phyloP scores from a whole-genome alignment of 495 filamentous ascomycete species.

The Neurospora pannonica region DNA sequence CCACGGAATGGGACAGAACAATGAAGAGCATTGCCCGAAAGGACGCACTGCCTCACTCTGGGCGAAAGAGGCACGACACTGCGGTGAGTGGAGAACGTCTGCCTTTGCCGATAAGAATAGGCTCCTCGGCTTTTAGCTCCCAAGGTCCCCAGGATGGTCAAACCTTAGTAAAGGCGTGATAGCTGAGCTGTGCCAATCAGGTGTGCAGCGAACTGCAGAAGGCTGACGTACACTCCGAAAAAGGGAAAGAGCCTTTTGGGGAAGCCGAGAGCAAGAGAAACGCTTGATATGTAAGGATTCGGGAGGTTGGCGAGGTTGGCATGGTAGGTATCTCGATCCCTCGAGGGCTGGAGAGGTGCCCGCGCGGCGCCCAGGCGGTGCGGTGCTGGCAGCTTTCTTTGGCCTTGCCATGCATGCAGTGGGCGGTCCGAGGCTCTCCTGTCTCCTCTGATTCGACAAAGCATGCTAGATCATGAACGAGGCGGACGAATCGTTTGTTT shows the following conservation, averaged over 20 bases:
- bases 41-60: neutral
- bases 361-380: neutral
- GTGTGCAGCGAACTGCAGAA: slow-evolving; percentile 19
- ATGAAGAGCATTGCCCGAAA: neutral
- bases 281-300: neutral
- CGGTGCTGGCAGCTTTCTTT: slow-evolving; percentile 11
- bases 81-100: neutral
- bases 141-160: neutral
- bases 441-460: slow-evolving; percentile 11
- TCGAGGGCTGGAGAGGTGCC: neutral
- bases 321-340: neutral
- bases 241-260: slow-evolving; percentile 3
- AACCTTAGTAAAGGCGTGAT: neutral
- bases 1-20: neutral
- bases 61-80: neutral
- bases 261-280: neutral
- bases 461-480: neutral
- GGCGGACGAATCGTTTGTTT: neutral
- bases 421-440: neutral
- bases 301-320: neutral
- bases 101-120: neutral
- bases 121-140: neutral
- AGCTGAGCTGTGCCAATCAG: slow-evolving; percentile 19
- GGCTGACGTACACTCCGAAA: slow-evolving; percentile 18
- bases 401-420: slow-evolving; percentile 17